Evolutionary conservation across 352 stramenopile species (phyloP).

Genomic region (Aphanomyces astaci): DNA sequence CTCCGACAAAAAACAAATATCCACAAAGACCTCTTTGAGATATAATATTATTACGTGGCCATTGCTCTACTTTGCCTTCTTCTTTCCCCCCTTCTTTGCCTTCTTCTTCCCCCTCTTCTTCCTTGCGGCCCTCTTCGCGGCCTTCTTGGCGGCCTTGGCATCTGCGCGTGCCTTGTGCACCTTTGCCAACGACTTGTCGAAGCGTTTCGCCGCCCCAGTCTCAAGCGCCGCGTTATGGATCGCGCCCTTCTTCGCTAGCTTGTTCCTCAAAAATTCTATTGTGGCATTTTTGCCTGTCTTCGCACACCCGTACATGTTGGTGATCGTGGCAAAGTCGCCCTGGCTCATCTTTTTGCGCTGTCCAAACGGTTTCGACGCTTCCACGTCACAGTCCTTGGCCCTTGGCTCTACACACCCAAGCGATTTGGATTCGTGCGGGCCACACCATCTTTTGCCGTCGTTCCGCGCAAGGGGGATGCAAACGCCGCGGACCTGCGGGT

Average conservation of each 20-base stretch:
- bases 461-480: constrained; percentile 67
- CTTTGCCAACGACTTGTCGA: neutral
- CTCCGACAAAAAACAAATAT: neutral
- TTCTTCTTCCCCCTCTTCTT: neutral
- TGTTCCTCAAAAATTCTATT: neutral
- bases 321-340: constrained; percentile 34
- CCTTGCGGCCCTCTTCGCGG: neutral
- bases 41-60: too few relatives aligned
- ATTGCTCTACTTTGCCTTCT: neutral
- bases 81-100: neutral
- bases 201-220: neutral
- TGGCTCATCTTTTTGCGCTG: constrained; percentile 44
- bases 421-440: constrained; percentile 41
- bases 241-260: constrained; percentile 4
- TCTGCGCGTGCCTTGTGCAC: neutral
- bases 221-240: constrained; percentile 3
- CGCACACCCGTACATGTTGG: neutral
- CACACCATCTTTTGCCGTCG: constrained; percentile 53
- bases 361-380: constrained; percentile 50
- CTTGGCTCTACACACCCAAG: constrained; percentile 57
- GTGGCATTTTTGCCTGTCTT: neutral
- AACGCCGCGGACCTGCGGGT: constrained; percentile 45
- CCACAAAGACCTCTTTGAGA: neutral
- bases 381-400: constrained; percentile 61
- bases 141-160: neutral